Base-by-base conservation (phyloP, 2,329 filamentous ascomycete genomes). In the Trichophyton benhamiae region DNA sequence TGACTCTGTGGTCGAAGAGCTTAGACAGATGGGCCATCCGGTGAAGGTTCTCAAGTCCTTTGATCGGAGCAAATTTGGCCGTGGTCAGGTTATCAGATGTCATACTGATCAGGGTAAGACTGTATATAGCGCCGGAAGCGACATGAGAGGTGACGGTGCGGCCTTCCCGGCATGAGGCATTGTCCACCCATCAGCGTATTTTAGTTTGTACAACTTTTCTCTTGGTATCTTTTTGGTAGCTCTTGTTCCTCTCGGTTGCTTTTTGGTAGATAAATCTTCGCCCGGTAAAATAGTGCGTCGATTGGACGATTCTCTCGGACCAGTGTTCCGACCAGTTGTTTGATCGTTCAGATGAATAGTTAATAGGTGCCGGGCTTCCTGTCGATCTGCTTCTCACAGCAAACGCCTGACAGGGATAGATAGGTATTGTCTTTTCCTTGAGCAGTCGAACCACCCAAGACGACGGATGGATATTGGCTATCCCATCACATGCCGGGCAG, bases 101-200 rank as follows among this genome's bases (percentile, higher is more conserved):
- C 86, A 88, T 71, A 77, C 87, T 27, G 91, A 96, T 66, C 89
- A 94, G 49, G 83, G 84, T 2, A 79, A 81, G 33, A 79, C 83
- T 5, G 81, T 97, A 1, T 97, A 89, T 83, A 95, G 88, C 61
- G 92, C 85, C 0, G 92, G 91, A 0, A 96, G 91, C 72, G 92
- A 99, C 77, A 81, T 83, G 68, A 83, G 94, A 63, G 92, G 88
- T 0, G 92, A 99, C 74, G 92, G 94, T 7, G 79, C 80, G 67
- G 83, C 84, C n/a, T 75, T 84, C 64, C 83, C 83, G 27, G 69
- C 67, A 20, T 69, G 55, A 42, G 8, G 44, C 17, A 3, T 20
- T 36, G 8, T 36, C 33, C 33, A 3, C 33, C 33, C 33, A 36
- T 36, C 33, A 36, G 33, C 33, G 13, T 9, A 36, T 36, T 36